Evolutionary conservation across 768 basidiomycete genomes (phyloP).

Genomic region (Mycena olivaceomarginata): DNA sequence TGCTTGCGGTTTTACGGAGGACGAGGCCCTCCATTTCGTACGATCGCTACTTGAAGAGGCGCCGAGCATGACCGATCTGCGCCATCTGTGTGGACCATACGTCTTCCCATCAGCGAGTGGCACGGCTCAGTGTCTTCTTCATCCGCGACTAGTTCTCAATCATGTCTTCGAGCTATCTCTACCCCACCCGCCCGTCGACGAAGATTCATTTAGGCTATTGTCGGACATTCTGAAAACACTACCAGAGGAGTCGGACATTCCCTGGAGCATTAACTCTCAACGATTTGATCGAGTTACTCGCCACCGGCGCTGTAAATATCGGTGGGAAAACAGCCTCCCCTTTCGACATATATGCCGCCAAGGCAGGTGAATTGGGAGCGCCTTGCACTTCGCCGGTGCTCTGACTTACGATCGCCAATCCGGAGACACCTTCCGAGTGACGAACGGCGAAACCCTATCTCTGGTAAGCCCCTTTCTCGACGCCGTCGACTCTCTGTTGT

Average conservation of each 20-base stretch:
- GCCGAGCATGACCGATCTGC: slow-evolving; percentile 14
- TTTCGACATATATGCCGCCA: slow-evolving; percentile 6
- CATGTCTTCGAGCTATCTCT: not conserved
- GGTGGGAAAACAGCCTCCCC: not conserved
- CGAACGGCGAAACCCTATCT: slow-evolving; percentile 2
- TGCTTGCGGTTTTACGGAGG: slow-evolving; percentile 35
- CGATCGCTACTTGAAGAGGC: not conserved
- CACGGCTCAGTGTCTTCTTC: slow-evolving; percentile 7
- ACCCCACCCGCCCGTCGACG: not conserved
- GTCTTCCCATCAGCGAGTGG: not conserved
- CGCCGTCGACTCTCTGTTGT: not conserved
- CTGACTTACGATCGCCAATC: slow-evolving; percentile 8
- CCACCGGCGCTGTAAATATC: slow-evolving; percentile 14
- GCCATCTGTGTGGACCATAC: slow-evolving; percentile 19
- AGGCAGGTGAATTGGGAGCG: slow-evolving; percentile 27
- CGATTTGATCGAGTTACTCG: slow-evolving; percentile 32
- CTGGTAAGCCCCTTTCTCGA: slow-evolving; percentile 2
- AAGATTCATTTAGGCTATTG: slow-evolving; percentile 3
- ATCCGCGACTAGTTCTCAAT: slow-evolving; percentile 15
- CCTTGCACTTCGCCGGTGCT: slow-evolving; percentile 22
- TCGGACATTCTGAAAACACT: slow-evolving; percentile 7
- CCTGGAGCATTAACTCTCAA: not conserved
- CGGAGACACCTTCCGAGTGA: slow-evolving; percentile 1
- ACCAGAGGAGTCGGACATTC: slow-evolving; percentile 7
- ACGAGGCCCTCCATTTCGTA: slow-evolving; percentile 18